phyloP scores from a whole-genome alignment of 352 stramenopile species.

The Pythium scleroteichum region DNA sequence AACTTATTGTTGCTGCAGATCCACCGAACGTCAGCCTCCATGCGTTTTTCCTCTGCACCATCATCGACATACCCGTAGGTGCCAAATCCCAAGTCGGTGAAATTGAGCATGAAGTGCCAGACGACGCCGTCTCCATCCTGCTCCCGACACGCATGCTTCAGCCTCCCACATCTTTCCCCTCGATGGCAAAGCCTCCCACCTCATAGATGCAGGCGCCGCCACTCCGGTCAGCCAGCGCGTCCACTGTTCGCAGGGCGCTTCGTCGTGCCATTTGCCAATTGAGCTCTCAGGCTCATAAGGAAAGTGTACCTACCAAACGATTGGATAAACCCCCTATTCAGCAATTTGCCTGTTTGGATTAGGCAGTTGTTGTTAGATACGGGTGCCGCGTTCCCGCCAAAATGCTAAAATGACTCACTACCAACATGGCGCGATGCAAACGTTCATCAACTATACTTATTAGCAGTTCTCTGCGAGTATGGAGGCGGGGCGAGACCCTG shows the following conservation, averaged over 20 bases:
- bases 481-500: too few species aligned
- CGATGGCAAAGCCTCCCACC: slow-evolving; percentile 6
- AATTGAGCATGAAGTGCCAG: slow-evolving; percentile 75
- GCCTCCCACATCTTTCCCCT: slow-evolving; percentile 2
- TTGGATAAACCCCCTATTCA: slow-evolving; percentile 3
- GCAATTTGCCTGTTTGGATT: too few species aligned
- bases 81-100: slow-evolving; percentile 60
- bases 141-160: not conserved
- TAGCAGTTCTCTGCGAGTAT: too few species aligned
- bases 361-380: too few species aligned
- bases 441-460: slow-evolving; percentile 1
- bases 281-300: not conserved
- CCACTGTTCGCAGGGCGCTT: slow-evolving; percentile 31
- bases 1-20: slow-evolving; percentile 72
- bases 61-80: slow-evolving; percentile 36
- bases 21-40: slow-evolving; percentile 4
- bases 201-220: slow-evolving; percentile 25
- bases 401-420: slow-evolving; percentile 1
- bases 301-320: not conserved
- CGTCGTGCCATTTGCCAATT: slow-evolving; percentile 8
- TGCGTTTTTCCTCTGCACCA: not conserved
- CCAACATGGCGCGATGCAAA: not conserved
- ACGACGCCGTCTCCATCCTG: slow-evolving; percentile 51
- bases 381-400: not conserved
- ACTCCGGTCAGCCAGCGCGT: slow-evolving; percentile 23